Evolutionary conservation across 139 green algal species (phyloP).

Genomic region (Gonium pectorale): DNA sequence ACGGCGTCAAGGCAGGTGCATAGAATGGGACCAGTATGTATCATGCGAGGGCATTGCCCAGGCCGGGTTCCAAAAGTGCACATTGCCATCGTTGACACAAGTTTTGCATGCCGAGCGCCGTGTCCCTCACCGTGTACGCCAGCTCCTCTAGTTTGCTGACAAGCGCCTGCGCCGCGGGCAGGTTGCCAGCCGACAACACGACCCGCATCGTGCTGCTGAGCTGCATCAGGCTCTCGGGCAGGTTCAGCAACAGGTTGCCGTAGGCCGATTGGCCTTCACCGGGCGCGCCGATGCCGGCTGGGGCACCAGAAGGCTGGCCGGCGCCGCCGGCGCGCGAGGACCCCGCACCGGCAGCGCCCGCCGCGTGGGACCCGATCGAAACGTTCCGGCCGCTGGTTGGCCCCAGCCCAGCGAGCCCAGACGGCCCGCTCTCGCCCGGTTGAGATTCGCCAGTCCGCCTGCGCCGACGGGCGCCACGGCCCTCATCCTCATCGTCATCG

Average conservation of each 20-base stretch:
- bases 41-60: too few species aligned
- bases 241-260: neutral
- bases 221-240: constrained; percentile 40
- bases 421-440: too few species aligned
- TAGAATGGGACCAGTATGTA: too few species aligned
- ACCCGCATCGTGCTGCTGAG: constrained; percentile 14
- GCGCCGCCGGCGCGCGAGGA: neutral
- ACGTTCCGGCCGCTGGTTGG: too few species aligned
- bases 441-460: too few species aligned
- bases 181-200: constrained; percentile 6
- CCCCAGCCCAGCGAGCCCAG: too few species aligned
- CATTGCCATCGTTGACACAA: too few species aligned
- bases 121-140: constrained; percentile 29
- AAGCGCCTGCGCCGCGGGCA: constrained; percentile 23
- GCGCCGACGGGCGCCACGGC: neutral
- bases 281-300: neutral
- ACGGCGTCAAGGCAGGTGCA: too few species aligned
- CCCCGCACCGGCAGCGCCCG: too few species aligned
- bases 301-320: neutral
- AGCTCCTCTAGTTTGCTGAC: constrained; percentile 37
- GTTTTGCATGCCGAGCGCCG: too few species aligned
- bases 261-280: neutral
- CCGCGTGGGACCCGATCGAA: too few species aligned
- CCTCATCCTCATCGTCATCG: neutral
- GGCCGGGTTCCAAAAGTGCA: too few species aligned